Evolutionary conservation across 345 rosid genomes (phyloP).

Genomic region (Pugionium cornutum): DNA sequence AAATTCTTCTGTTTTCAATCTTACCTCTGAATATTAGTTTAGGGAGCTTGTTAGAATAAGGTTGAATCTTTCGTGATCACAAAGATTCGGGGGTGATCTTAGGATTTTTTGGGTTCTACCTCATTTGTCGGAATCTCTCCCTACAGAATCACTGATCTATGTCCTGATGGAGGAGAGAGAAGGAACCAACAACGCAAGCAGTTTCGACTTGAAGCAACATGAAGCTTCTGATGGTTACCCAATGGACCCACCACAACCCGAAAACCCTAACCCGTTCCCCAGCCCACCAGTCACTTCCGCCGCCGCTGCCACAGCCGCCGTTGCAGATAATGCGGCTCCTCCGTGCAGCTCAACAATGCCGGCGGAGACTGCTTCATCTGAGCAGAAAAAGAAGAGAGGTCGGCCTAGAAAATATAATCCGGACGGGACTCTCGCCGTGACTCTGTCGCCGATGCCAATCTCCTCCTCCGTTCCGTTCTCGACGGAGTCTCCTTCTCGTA

Average conservation of each 20-base stretch:
- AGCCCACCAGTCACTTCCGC: slow-evolving; percentile 36
- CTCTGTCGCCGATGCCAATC: slow-evolving; percentile 91
- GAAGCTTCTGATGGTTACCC: slow-evolving; percentile 48
- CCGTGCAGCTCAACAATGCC: slow-evolving; percentile 41
- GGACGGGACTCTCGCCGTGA: slow-evolving; percentile 54
- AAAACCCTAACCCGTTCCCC: slow-evolving; percentile 43
- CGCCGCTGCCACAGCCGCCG: neutral
- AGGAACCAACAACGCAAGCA: slow-evolving; percentile 45
- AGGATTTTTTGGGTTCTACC: slow-evolving; percentile 17
- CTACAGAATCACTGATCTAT: slow-evolving; percentile 40
- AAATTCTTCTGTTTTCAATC: neutral
- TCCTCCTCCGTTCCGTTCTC: slow-evolving; percentile 78
- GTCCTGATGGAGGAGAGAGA: slow-evolving; percentile 69
- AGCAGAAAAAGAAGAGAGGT: slow-evolving; percentile 84
- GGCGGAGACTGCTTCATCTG: slow-evolving; percentile 38
- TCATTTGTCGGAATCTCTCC: slow-evolving; percentile 36
- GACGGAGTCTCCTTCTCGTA: slow-evolving; percentile 60
- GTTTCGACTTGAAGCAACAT: slow-evolving; percentile 50
- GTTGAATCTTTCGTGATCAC: slow-evolving; percentile 33
- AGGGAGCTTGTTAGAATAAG: slow-evolving; percentile 12
- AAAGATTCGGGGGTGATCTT: slow-evolving; percentile 32
- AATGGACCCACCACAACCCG: slow-evolving; percentile 55
- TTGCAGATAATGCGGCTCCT: slow-evolving; percentile 35
- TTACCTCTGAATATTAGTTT: slow-evolving; percentile 24
- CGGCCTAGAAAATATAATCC: slow-evolving; percentile 85